These are phyloP conservation scores for Allium cepa DNA, from an alignment of 106 monocot species.

Conservation along the genomic window DNA sequence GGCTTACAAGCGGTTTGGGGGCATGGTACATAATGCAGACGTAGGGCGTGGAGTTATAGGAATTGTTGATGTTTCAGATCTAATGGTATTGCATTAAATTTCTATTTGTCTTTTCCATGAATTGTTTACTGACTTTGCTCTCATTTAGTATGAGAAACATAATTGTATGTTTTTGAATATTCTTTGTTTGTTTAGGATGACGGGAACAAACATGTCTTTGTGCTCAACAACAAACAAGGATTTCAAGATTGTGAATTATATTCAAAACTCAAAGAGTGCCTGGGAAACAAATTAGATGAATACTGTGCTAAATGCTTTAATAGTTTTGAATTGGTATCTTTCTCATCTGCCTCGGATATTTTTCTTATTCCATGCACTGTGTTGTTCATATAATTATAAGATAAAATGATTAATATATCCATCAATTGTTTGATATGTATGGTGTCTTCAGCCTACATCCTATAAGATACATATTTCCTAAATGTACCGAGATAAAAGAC, in stretches of 20 bases:
- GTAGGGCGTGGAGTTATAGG: slow-evolving; percentile 69
- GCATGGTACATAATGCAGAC: slow-evolving; percentile 60
- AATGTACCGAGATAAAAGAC: not conserved
- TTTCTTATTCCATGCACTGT: not conserved
- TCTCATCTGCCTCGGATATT: not conserved
- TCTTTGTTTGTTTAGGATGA: slow-evolving; percentile 24
- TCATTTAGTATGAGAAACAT: not conserved
- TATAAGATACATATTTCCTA: not conserved
- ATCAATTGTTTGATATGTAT: not conserved
- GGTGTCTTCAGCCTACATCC: not conserved
- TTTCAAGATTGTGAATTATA: slow-evolving; percentile 72
- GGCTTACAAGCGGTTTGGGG: slow-evolving; percentile 83
- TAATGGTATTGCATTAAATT: slow-evolving; percentile 33
- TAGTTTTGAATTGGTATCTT: slow-evolving; percentile 42
- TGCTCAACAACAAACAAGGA: slow-evolving; percentile 64
- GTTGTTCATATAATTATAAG: not conserved
- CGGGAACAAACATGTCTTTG: slow-evolving; percentile 33
- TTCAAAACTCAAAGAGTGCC: slow-evolving; percentile 63
- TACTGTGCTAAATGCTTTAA: slow-evolving; percentile 66
- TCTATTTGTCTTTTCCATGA: not conserved
- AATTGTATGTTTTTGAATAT: not conserved
- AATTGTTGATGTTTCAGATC: slow-evolving; percentile 52
- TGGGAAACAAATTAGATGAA: slow-evolving; percentile 45
- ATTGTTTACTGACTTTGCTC: not conserved
- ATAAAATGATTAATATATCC: not conserved